These are phyloP conservation scores for Penicillium sp. DNA, from an alignment of 2,329 filamentous ascomycete genomes.

Conservation along the genomic window DNA sequence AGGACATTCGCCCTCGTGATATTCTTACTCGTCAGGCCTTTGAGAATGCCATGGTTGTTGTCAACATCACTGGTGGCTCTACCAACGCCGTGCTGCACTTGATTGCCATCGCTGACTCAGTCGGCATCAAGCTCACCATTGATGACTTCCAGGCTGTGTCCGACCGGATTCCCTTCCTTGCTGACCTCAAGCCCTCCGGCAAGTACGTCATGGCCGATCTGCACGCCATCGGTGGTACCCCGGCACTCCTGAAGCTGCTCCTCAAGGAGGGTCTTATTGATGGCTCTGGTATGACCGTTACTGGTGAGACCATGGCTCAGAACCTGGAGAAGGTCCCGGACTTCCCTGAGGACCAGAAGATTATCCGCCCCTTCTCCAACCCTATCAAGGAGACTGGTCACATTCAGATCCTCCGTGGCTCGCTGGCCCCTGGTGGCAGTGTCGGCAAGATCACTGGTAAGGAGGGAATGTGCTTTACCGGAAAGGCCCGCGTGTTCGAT, in stretches of 20 bases:
- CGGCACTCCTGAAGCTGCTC: slow-evolving; percentile 50
- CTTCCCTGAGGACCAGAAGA: slow-evolving; percentile 60
- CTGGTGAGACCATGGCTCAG: slow-evolving; percentile 51
- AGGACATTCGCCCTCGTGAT: slow-evolving; percentile 68
- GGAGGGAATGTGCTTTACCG: slow-evolving; percentile 59
- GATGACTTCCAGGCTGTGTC: slow-evolving; percentile 80
- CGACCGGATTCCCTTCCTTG: slow-evolving; percentile 68
- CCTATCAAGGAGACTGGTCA: slow-evolving; percentile 64
- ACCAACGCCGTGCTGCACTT: slow-evolving; percentile 80
- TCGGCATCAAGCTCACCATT: slow-evolving; percentile 71
- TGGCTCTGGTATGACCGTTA: slow-evolving; percentile 53
- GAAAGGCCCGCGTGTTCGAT: slow-evolving; percentile 63
- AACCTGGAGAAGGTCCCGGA: slow-evolving; percentile 52
- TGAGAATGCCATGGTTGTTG: slow-evolving; percentile 74
- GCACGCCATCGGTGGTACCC: slow-evolving; percentile 50
- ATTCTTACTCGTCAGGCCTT: slow-evolving; percentile 73
- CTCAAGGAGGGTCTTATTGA: slow-evolving; percentile 52
- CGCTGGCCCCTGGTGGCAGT: slow-evolving; percentile 59
- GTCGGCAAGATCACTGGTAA: slow-evolving; percentile 72
- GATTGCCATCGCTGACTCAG: slow-evolving; percentile 72
- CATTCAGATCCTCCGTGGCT: slow-evolving; percentile 63
- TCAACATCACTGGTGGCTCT: slow-evolving; percentile 73
- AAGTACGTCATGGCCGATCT: slow-evolving; percentile 56
- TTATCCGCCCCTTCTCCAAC: slow-evolving; percentile 59
- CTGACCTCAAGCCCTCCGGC: slow-evolving; percentile 70